These are phyloP conservation scores for Paraphysoderma sedebokerense DNA, from an alignment of 371 early-diverging fungal species.

Conservation along the genomic window DNA sequence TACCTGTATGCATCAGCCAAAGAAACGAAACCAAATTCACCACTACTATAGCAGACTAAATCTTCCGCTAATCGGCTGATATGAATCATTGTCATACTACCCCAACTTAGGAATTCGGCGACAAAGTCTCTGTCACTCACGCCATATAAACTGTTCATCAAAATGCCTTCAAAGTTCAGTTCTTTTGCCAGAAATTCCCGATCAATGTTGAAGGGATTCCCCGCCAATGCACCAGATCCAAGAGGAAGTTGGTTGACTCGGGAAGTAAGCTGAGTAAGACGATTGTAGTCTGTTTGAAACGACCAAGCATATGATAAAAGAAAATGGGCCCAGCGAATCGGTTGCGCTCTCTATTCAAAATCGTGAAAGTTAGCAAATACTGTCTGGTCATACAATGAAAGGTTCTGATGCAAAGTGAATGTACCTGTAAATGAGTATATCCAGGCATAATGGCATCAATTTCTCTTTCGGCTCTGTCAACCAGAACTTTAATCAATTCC, in stretches of 20 bases:
- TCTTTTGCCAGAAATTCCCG: slow-evolving; percentile 69
- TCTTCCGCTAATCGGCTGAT: slow-evolving; percentile 86
- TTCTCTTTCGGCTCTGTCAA: slow-evolving; percentile 65
- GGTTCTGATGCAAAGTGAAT: neutral
- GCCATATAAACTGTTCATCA: slow-evolving; percentile 75
- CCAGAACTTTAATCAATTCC: slow-evolving; percentile 42
- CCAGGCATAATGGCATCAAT: slow-evolving; percentile 89
- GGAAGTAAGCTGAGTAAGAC: slow-evolving; percentile 55
- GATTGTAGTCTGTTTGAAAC: slow-evolving; percentile 72
- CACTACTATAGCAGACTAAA: slow-evolving; percentile 75
- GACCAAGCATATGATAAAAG: slow-evolving; percentile 73
- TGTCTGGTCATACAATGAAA: neutral
- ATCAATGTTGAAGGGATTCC: slow-evolving; percentile 92
- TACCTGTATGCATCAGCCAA: slow-evolving; percentile 82
- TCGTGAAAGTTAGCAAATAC: neutral
- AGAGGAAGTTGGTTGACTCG: slow-evolving; percentile 73
- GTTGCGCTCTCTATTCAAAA: slow-evolving; percentile 93
- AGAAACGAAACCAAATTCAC: slow-evolving; percentile 83
- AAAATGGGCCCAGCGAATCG: slow-evolving; percentile 90
- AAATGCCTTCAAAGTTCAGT: slow-evolving; percentile 58
- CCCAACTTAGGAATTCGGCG: slow-evolving; percentile 87
- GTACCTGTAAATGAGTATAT: slow-evolving; percentile 86
- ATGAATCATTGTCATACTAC: slow-evolving; percentile 73
- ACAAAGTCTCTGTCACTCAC: slow-evolving; percentile 92
- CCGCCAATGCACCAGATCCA: slow-evolving; percentile 88